Base-by-base conservation (phyloP, 2,329 filamentous ascomycete genomes). In the Colletotrichum sidae region DNA sequence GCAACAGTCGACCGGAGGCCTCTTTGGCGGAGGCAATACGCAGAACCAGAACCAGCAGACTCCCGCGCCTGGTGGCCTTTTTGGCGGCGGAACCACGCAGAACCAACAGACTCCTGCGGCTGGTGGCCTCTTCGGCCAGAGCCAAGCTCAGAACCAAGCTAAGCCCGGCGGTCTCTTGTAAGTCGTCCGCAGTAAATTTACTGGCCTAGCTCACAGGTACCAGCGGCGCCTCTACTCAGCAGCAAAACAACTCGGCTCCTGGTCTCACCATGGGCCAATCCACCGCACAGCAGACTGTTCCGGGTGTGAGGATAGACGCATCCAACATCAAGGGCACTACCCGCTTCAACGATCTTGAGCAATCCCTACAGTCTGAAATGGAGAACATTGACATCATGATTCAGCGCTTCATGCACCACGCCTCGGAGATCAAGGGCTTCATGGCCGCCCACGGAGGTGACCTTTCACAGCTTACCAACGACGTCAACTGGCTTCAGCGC, bases 261-360 rank as follows among this genome's bases (percentile, higher is more conserved):
- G 77, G 77, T 39, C 69, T 81, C 33, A 80, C 78, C 38, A 81
- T 87, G 75, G 84, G 84, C 60, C 84, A 86, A 70, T 77, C 80
- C 9, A 81, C 67, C 73, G 84, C 83, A 55, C 84, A 86, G 69
- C 84, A 86, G 70, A 83, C 81, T 12, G 84, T 90, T 13, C 89
- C 90, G 0, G 92, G 91, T 15, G 91, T 93, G 15, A 90, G 92
- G 72, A 92, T 97, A 72, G 92, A 96, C 77, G 79, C 92, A 56
- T 87, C 87, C 71, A 92, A 92, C 74, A 83, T 98, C 66, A 89
- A 93, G 56, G 91, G 92, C 13, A 97, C 94, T 0, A 97, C 94
- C 4, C 92, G 96, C 67, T 97, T 96, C 81, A 93, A 94, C 74
- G 95, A 97, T 77, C 89, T 97, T 35, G 88, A 92, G 66, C 91